Base-by-base conservation (phyloP, 345 rosid genomes). In the Moricandia moricandioides region DNA sequence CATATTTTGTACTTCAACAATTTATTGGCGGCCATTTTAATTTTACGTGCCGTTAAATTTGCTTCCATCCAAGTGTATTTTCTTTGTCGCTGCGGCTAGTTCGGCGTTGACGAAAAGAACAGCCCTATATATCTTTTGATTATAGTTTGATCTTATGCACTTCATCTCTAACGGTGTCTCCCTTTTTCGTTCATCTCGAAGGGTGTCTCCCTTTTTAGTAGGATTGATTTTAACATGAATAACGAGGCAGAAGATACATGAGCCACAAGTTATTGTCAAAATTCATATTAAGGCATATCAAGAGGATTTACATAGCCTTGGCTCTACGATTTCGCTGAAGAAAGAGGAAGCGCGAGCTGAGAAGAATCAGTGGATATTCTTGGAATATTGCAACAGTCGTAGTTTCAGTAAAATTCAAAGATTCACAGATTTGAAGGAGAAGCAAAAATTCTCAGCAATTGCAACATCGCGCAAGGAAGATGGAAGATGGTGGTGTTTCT, bases 151-250 rank as follows among this genome's bases (percentile, higher is more conserved):
- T 18, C 47, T 37, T 33, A 62, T 49, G 18, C 11, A 45, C 18
- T 45, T 33, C 4, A 33, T 31, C 59, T 4, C 21, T 35, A 24
- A 58, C 35, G 4, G 7, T 17, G 1, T 52, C 39, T 60, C 31
- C 31, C 31, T 78, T 16, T 52, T 4, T 63, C 24, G 24, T 21
- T 21, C 24, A 21, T 21, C 24, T 21, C 24, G 1, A 21, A 21
- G 24, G 24, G 24, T 21, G 24, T 21, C 24, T 21, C 24, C 1
- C 24, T 21, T 21, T 21, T 21, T 21, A 21, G 57, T 84, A 94
- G 98, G 84, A 91, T 94, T 11, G 91, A 93, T 70, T 78, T 86
- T 39, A 81, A 93, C 51, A 94, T 89, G 98, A 21, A 85, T 91
- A 29, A 29, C 31, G 31, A 29, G 69, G 96, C 95, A 54, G 97